A percentile compares a stretch with the other conserved stretches of the same genome.
phyloP scores from a whole-genome alignment of 306 rosid species.

The Ammopiptanthus mongolicus region DNA sequence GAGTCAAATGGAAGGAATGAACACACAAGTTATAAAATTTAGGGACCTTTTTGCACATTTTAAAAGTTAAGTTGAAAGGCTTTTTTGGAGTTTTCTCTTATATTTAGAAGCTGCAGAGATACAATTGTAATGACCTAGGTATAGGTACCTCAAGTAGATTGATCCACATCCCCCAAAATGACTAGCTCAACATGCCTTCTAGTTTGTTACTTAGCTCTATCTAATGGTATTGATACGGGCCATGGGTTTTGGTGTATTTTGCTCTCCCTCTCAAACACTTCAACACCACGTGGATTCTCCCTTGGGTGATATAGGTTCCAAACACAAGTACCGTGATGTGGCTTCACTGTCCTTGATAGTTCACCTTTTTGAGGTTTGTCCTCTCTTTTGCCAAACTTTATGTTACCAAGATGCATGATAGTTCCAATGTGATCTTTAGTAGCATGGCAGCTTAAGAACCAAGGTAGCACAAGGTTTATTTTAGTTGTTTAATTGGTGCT shows the following conservation, averaged over 20 bases:
- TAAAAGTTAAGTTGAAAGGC: no score
- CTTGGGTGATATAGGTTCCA: neutral
- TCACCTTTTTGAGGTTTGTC: neutral
- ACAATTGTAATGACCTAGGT: neutral
- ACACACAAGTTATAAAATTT: no score
- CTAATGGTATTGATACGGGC: neutral
- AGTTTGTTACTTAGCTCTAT: neutral
- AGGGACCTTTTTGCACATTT: no score
- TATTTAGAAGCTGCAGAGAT: neutral
- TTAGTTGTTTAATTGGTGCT: neutral
- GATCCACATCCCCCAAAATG: neutral
- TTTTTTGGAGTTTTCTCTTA: neutral
- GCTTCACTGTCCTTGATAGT: neutral
- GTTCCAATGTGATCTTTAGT: neutral
- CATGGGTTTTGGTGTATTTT: neutral
- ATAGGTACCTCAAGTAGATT: neutral
- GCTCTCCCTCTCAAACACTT: neutral
- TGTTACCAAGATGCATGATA: neutral
- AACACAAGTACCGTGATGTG: neutral
- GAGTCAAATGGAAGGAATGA: no score
- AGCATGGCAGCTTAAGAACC: neutral
- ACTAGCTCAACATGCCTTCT: neutral
- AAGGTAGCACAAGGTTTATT: neutral
- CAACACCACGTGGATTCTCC: neutral
- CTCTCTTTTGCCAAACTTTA: neutral